Base-by-base conservation (phyloP, 2,329 filamentous ascomycete genomes). In the Colletotrichum sp. region DNA sequence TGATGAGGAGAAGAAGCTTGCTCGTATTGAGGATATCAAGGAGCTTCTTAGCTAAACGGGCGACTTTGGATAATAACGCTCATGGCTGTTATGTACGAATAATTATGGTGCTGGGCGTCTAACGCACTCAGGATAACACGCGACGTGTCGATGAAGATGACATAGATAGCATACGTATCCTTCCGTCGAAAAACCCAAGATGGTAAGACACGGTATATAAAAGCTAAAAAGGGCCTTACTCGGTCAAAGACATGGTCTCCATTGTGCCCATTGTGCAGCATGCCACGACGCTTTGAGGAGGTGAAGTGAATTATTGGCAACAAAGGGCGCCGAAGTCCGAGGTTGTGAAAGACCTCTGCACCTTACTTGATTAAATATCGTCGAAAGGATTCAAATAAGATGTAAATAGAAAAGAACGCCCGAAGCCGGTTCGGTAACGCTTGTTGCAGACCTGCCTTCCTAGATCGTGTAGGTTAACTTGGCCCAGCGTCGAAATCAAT, bases 1-100 rank as follows among this genome's bases (percentile, higher is more conserved):
- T 71, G 96, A 98, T 77, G 96, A 98, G 78, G 96, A 98, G 84
- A 98, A 97, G 90, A 95, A 93, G 82, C 88, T 95, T 77, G 94
- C 97, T 83, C 90, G 95, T 52, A 96, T 98, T 78, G 96, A 98
- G 83, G 97, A 99, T 85, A 96, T 98, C 79, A 96, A 94, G 85
- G 94, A 98, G 84, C 87, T 99, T 79, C 90, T 99, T 64, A 95
- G 94, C 80, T 91, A 84, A 80, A 57, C 9, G 57, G 11, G 30
- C 11, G 61, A 65, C 5, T 52, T 22, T 19, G 34, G 15, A 13
- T 36, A 36, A 64, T 34, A 52, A 22, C 44, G 32, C 22, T n/a
- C n/a, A 65, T 72, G 61, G 73, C n/a, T 44, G 19, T 44, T 34
- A 59, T 75, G n/a, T 68, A 64, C 64, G 13, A 25, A 52, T 64